Evolutionary conservation across 352 stramenopile genomes (phyloP), one percentile per base, ranked within the genome.

Genomic region (Phytopythium boreale): DNA sequence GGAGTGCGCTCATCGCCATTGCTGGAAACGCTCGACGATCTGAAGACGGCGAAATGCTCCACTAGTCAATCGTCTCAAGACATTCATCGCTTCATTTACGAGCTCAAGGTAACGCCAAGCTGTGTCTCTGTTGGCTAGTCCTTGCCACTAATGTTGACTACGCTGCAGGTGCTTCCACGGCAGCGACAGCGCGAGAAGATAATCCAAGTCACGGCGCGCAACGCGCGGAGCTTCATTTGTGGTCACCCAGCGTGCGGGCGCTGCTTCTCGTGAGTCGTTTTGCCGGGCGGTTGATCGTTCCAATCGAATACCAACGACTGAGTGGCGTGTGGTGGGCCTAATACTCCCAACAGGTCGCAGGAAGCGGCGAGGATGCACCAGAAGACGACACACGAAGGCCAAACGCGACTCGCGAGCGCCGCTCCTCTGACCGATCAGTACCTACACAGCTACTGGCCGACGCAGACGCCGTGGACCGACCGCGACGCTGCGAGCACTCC

Each of bases 41-140:
- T 74, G 62, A 53, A 71, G 62, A 37, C 65, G 26, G 12, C 27
- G 62, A 37, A 46, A 64, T 0, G 49, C 59, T 50, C 63, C 31
- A 20, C n/a, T 6, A 14, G 56, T 53, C 71, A 66, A 29, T 76
- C 66, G 15, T 55, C 73, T 1, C 81, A 86, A 57, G 74, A 88
- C 61, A 61, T 89, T 9, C 75, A 85, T 61, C 70, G 66, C 10
- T 69, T 87, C n/a, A 77, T 88, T 55, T 90, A 90, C 56, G 77
- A 89, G 50, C 69, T 90, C 1, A 90, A 90, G 72, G 76, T 79
- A 31, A 15, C 19, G 15, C 2, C 26, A 12, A 22, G 34, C 31
- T 29, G 4, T 36, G 36, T 24, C 29, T 17, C 36, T 31, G 26
- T 12, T 52, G 20, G 10, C 15, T 47, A 26, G 34, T 24, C 31